phyloP scores from a whole-genome alignment of 495 filamentous ascomycete species.

The Aspergillus conjunctus region DNA sequence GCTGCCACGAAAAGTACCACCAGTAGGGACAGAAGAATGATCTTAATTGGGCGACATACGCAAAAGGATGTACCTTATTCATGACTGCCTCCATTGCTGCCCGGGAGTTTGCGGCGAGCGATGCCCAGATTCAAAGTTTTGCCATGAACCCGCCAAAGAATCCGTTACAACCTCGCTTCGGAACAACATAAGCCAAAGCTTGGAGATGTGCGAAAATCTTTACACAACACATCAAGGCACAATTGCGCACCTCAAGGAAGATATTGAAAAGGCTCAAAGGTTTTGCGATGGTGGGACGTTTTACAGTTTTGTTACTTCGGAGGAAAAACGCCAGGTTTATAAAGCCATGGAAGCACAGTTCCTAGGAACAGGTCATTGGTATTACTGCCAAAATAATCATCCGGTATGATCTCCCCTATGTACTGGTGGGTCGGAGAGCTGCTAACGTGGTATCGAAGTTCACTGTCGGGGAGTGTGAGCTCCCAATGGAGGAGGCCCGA shows the following conservation, averaged over 20 bases:
- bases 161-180: background rate
- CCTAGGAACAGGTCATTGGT: slow-evolving; percentile 63
- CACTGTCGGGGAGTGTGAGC: slow-evolving; percentile 70
- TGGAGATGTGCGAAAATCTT: slow-evolving; percentile 13
- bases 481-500: slow-evolving; percentile 60
- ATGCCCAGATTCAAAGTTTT: slow-evolving; percentile 55
- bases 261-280: slow-evolving; percentile 16
- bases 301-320: slow-evolving; percentile 43
- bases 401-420: slow-evolving; percentile 35
- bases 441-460: slow-evolving; percentile 38
- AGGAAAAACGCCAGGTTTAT: slow-evolving; percentile 47
- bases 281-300: slow-evolving; percentile 30
- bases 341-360: slow-evolving; percentile 53
- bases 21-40: too few relatives aligned
- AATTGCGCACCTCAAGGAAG: slow-evolving; percentile 1
- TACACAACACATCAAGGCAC: background rate
- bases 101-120: slow-evolving; percentile 63
- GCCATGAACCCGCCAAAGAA: slow-evolving; percentile 39
- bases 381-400: slow-evolving; percentile 63
- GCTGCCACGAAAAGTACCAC: too few relatives aligned
- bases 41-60: too few relatives aligned
- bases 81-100: slow-evolving; percentile 49
- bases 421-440: background rate
- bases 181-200: background rate
- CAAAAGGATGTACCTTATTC: too few relatives aligned